Evolutionary conservation across 2,329 filamentous ascomycete species (phyloP).

Genomic region (Eutypa lata): DNA sequence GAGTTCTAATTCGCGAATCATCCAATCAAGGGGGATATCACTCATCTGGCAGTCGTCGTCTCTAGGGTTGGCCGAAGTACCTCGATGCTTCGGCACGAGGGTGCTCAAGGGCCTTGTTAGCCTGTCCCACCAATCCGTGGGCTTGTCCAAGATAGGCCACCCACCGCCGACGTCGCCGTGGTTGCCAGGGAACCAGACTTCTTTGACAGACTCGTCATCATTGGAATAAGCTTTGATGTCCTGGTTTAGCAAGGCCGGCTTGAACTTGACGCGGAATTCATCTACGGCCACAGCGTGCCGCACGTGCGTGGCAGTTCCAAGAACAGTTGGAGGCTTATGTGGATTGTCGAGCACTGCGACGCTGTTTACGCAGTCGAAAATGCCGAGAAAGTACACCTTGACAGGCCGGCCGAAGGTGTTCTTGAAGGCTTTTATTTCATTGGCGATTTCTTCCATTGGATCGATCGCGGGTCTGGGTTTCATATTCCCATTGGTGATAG

Average conservation of each 20-base stretch:
- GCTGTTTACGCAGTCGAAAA: conserved; percentile 54
- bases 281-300: conserved; percentile 53
- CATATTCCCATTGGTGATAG: too few species aligned
- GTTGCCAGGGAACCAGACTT: conserved; percentile 55
- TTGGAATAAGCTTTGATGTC: conserved; percentile 29
- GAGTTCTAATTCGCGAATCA: conserved; percentile 46
- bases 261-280: conserved; percentile 54
- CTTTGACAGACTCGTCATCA: conserved; percentile 40
- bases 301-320: conserved; percentile 41
- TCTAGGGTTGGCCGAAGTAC: conserved; percentile 27
- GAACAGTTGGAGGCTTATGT: conserved; percentile 34
- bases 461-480: neutral
- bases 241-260: conserved; percentile 44
- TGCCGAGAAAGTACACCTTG: conserved; percentile 51
- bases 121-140: conserved; percentile 30
- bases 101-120: conserved; percentile 34
- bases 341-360: conserved; percentile 41
- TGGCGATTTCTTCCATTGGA: conserved; percentile 15
- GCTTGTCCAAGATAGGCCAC: conserved; percentile 35
- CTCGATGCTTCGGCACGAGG: conserved; percentile 25
- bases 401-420: conserved; percentile 47
- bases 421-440: conserved; percentile 43
- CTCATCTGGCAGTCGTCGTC: conserved; percentile 41
- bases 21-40: conserved; percentile 50
- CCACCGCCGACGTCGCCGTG: conserved; percentile 54